These are phyloP conservation scores for Aspergillus intermedius DNA, from an alignment of 2,329 filamentous ascomycete species.

Conservation along the genomic window DNA sequence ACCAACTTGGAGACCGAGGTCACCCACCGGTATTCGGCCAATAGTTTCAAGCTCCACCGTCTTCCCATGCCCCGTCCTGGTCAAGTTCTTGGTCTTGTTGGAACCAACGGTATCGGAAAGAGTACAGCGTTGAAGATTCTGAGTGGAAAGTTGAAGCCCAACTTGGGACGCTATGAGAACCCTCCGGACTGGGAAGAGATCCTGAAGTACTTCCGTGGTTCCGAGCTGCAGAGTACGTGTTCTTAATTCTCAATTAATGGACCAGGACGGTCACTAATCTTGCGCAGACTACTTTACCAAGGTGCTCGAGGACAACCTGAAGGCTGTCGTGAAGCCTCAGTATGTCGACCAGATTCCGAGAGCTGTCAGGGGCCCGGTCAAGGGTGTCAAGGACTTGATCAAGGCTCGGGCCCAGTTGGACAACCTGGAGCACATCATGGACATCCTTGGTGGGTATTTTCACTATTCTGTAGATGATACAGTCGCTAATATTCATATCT, in stretches of 20 bases:
- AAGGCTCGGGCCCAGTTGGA: conserved; percentile 67
- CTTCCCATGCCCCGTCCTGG: conserved; percentile 92
- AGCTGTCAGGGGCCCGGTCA: conserved; percentile 75
- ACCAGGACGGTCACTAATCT: conserved; percentile 14
- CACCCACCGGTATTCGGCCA: conserved; percentile 96
- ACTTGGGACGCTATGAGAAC: conserved; percentile 89
- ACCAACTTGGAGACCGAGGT: conserved; percentile 98
- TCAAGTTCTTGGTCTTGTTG: conserved; percentile 91
- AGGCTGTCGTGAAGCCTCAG: conserved; percentile 97
- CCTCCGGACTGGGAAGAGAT: conserved; percentile 99
- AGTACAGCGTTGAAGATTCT: conserved; percentile 99
- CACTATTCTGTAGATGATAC: neutral
- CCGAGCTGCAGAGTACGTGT: conserved; percentile 82
- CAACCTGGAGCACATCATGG: conserved; percentile 74
- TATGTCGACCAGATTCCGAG: conserved; percentile 98
- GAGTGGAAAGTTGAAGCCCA: conserved; percentile 96
- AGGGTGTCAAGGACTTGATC: conserved; percentile 72
- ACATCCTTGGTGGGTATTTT: conserved; percentile 58
- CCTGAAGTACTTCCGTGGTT: conserved; percentile 95
- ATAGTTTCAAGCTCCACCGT: conserved; percentile 98
- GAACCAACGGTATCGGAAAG: conserved; percentile 99
- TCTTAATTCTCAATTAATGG: neutral
- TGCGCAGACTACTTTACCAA: conserved; percentile 91
- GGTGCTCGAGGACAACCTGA: conserved; percentile 90
- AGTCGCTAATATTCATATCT: conserved; percentile 11